These are phyloP conservation scores for Phialophora expanda DNA, from an alignment of 2,329 filamentous ascomycete species.

Conservation along the genomic window DNA sequence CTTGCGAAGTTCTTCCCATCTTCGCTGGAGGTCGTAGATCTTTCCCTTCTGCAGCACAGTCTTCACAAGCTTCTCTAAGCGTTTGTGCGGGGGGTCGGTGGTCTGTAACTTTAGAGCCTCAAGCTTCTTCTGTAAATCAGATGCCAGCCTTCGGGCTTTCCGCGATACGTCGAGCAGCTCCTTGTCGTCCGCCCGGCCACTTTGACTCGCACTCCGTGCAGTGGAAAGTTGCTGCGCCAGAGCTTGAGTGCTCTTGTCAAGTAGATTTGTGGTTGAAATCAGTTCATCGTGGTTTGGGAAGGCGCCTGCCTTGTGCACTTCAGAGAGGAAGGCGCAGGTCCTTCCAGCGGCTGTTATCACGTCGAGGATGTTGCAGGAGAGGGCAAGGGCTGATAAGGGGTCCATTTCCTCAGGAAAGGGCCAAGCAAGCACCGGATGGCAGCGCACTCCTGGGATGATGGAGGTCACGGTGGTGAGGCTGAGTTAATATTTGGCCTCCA, in stretches of 20 bases:
- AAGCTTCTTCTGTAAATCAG: constrained; percentile 3
- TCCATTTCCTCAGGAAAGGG: not conserved
- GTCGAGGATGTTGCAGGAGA: constrained; percentile 4
- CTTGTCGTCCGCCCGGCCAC: not conserved
- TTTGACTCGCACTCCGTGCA: not conserved
- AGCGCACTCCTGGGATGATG: not conserved
- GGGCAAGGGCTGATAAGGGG: not conserved
- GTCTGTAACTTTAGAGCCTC: not conserved
- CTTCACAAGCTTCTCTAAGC: constrained; percentile 3
- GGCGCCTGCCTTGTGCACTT: constrained; percentile 2
- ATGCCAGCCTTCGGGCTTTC: constrained; percentile 1
- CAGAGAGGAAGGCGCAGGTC: not conserved
- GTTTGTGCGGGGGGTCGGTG: not conserved
- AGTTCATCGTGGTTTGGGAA: constrained; percentile 1
- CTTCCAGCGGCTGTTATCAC: not conserved
- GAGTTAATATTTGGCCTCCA: not conserved
- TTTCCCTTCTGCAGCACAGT: constrained; percentile 4
- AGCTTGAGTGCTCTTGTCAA: not conserved
- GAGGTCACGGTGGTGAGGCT: not conserved
- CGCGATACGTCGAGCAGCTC: not conserved
- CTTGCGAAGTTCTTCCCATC: not conserved
- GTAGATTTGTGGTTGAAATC: not conserved
- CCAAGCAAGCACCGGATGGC: not conserved
- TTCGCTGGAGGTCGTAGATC: constrained; percentile 1
- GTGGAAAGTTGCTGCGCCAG: not conserved